These are phyloP conservation scores for Beauveria varroae DNA, from an alignment of 2,329 filamentous ascomycete species.

Conservation along the genomic window DNA sequence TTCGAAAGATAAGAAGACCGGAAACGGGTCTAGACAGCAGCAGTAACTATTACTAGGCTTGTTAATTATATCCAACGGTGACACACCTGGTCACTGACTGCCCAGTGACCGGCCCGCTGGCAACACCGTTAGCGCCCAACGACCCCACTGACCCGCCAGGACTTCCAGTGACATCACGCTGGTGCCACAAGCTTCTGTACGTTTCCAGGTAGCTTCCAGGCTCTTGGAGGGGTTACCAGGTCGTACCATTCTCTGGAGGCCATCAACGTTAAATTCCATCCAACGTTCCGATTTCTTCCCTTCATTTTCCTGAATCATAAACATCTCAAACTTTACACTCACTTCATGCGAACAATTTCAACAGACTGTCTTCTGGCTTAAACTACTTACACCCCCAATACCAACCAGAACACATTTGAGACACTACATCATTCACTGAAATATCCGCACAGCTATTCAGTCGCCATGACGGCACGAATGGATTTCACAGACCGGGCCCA, in stretches of 20 bases:
- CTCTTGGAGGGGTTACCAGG: slow-evolving; percentile 18
- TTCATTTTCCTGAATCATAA: neutral
- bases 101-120: neutral
- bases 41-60: no score
- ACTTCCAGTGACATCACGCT: slow-evolving; percentile 19
- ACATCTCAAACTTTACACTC: neutral
- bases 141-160: slow-evolving; percentile 11
- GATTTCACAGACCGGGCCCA: slow-evolving; percentile 92
- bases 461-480: slow-evolving; percentile 66
- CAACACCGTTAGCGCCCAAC: slow-evolving; percentile 2
- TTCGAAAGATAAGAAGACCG: no score
- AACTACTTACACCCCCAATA: neutral
- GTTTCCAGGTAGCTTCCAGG: slow-evolving; percentile 24
- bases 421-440: neutral
- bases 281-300: neutral
- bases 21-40: no score
- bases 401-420: neutral
- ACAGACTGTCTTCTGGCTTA: slow-evolving; percentile 4
- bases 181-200: slow-evolving; percentile 19
- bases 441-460: slow-evolving; percentile 12
- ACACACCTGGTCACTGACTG: neutral
- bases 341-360: neutral
- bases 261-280: slow-evolving; percentile 12
- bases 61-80: no score
- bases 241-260: slow-evolving; percentile 12